Percentiles rank a stretch among this genome's conserved stretches.
Conservation (phyloP, 176 grass and related monocot species). For the Carex parvula region DNA sequence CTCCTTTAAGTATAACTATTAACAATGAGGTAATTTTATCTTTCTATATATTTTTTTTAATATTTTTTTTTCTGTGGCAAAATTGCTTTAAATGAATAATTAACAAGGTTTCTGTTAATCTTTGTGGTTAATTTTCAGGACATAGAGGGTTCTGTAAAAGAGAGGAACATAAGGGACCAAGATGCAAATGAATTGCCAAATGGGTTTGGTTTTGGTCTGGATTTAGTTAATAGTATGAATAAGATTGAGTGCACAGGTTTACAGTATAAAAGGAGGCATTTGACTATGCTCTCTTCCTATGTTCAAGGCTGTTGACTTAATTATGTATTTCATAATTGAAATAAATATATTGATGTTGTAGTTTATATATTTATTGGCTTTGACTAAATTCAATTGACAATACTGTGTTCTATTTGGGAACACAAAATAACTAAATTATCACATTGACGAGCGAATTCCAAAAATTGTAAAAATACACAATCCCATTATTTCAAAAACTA, state of each 20-base stretch:
- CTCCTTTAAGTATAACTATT: conserved; percentile 26
- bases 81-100: not conserved
- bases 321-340: not conserved
- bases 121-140: conserved; percentile 26
- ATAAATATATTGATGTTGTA: not conserved
- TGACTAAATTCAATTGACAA: not conserved
- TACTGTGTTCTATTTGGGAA: no score
- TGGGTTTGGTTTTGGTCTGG: conserved; percentile 23
- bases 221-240: conserved; percentile 17
- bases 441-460: no score
- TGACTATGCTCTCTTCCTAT: conserved; percentile 12
- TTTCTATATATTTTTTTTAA: no score
- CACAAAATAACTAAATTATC: not conserved
- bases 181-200: conserved; percentile 12
- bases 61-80: not conserved
- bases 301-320: conserved; percentile 9
- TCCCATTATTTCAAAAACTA: no score
- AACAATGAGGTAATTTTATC: conserved; percentile 20
- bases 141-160: not conserved
- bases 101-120: not conserved
- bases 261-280: conserved; percentile 26
- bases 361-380: not conserved
- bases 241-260: conserved; percentile 28
- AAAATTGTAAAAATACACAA: no score
- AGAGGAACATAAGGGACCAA: not conserved